Evolutionary conservation across 2,329 filamentous ascomycete genomes (phyloP), one percentile per base, ranked within the genome.

Genomic region (Colletotrichum tabaci): DNA sequence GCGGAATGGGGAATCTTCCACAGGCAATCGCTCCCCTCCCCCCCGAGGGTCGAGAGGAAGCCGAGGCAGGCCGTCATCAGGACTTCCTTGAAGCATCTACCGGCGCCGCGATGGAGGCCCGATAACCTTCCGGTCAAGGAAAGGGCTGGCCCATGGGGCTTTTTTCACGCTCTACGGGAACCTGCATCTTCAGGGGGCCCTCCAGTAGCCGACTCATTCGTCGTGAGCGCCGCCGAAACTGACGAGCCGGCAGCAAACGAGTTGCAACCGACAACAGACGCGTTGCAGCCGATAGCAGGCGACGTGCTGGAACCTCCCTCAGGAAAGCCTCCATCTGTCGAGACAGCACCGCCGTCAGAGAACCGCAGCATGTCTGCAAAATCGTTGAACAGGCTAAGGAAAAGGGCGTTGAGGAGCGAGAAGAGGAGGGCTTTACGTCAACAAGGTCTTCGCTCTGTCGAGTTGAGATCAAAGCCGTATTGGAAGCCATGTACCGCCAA

Each of bases 81-180:
- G 18, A 35, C 30, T 40, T 16, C 18, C 8, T 8, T 16, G 9
- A 40, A 3, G 10, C 1, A 21, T 38, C 12, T 30, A 10, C 26
- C 44, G 15, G 58, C 58, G 18, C 30, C 44, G n/a, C 58, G 55
- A 5, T 58, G 55, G 55, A 58, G 21, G n/a, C 55, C 35, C 8
- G 18, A 21, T 56, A 10, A 40, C 6, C 18, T 56, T 21, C 30
- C 18, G 8, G 21, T 1, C 10, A 6, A 21, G 26, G 18, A 38
- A 40, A 40, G 18, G 10, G n/a, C 10, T 15, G 30, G 10, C 2
- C n/a, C n/a, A 56, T 56, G 53, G 53, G 53, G 53, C 16, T 1
- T 15, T 40, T 38, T 7, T n/a, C 12, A 40, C 30, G 35, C 30
- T 12, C 8, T 38, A 5, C 18, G 13, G 30, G 38, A 38, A 7